Conservation (phyloP, 768 basidiomycete genomes). For the Leucocoprinus leucothites region DNA sequence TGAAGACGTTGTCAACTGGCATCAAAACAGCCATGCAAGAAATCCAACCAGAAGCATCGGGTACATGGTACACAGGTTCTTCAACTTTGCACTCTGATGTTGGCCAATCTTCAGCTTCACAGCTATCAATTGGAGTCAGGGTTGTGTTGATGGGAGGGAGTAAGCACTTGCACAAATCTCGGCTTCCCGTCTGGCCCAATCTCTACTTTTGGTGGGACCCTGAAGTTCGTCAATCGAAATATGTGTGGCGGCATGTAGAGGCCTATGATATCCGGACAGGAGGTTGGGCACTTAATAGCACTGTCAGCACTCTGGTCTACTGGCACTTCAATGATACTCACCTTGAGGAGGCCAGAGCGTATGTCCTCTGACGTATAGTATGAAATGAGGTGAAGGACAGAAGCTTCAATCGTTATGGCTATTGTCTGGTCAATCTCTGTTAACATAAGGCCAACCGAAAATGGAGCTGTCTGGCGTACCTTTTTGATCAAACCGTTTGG, state of each 20-base stretch:
- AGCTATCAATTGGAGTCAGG: constrained; percentile 20
- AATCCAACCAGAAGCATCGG: constrained; percentile 27
- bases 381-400: constrained; percentile 78
- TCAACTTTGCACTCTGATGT: constrained; percentile 46
- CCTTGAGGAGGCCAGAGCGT: constrained; percentile 60
- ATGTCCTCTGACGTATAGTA: constrained; percentile 85
- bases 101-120: constrained; percentile 44
- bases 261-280: constrained; percentile 66
- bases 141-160: neutral
- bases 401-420: constrained; percentile 75
- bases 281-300: constrained; percentile 53
- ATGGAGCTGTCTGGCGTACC: constrained; percentile 29
- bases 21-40: neutral
- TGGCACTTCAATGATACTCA: constrained; percentile 17
- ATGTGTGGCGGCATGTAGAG: constrained; percentile 75
- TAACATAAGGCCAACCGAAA: neutral
- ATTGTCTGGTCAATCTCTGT: constrained; percentile 56
- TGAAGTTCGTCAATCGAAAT: constrained; percentile 77
- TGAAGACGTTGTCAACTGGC: constrained; percentile 33
- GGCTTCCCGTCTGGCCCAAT: constrained; percentile 66
- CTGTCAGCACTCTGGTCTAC: neutral
- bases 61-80: constrained; percentile 39
- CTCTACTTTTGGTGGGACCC: constrained; percentile 80
- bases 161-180: constrained; percentile 54
- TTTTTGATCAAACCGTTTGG: constrained; percentile 80